phyloP scores from a whole-genome alignment of 169 alveolate species.

The Plasmodium gonderi region DNA sequence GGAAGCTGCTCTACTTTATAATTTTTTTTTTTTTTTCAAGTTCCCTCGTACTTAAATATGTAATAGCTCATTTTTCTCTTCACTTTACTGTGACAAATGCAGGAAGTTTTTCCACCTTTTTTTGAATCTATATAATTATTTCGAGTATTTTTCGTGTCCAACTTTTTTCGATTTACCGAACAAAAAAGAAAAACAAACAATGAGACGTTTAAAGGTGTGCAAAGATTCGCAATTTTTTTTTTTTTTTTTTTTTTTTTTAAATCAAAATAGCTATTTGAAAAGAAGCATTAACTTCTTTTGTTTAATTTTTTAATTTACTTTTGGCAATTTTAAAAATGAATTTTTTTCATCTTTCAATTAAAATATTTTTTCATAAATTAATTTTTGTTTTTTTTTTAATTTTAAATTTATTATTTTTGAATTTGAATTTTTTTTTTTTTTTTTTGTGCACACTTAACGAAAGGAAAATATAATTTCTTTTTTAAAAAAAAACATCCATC shows the following conservation, averaged over 20 bases:
- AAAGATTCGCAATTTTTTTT: neutral
- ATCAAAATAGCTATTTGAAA: conserved; percentile 5
- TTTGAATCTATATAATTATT: neutral
- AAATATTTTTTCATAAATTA: neutral
- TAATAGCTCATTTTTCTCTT: neutral
- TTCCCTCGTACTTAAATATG: neutral
- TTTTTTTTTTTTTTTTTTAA: neutral
- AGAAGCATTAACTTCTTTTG: neutral
- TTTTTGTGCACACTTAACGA: neutral
- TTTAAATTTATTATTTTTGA: neutral
- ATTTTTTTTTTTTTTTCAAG: neutral
- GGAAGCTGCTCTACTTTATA: neutral
- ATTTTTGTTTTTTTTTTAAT: neutral
- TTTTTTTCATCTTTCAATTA: conserved; percentile 1
- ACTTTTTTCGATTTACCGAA: neutral
- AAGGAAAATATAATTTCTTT: neutral
- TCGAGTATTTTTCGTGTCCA: neutral
- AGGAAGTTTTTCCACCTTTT: neutral
- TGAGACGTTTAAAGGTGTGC: neutral
- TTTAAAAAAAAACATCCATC: neutral
- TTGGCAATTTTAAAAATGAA: neutral
- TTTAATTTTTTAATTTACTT: neutral
- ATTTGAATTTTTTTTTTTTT: neutral
- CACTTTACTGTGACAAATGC: neutral
- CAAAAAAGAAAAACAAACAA: neutral